A percentile compares a stretch with the other conserved stretches of the same genome.
Evolutionary conservation across 1,139 yeast species (phyloP).

Genomic region (Debaryomyces udenii): DNA sequence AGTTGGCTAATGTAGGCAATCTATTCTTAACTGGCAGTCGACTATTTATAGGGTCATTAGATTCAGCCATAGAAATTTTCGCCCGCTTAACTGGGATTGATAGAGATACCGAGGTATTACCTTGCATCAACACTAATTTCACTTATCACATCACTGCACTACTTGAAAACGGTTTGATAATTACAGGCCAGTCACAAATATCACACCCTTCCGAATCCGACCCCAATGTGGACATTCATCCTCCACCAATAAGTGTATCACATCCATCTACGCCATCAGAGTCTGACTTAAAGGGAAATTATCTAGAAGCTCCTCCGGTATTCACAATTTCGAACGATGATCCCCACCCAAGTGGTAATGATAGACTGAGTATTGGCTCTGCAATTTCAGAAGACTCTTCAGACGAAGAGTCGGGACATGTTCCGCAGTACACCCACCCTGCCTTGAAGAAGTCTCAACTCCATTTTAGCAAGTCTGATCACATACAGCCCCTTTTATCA

Average conservation of each 20-base stretch:
- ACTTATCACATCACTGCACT: slow-evolving; percentile 85
- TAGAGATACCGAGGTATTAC: slow-evolving; percentile 60
- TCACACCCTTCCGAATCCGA: slow-evolving; percentile 68
- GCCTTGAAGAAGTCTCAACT: slow-evolving; percentile 74
- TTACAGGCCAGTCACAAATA: slow-evolving; percentile 94
- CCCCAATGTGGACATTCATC: slow-evolving; percentile 19
- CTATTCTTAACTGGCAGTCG: slow-evolving; percentile 82
- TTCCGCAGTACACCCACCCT: slow-evolving; percentile 80
- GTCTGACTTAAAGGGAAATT: slow-evolving; percentile 16
- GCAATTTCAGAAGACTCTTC: slow-evolving; percentile 28
- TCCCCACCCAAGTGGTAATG: slow-evolving; percentile 12
- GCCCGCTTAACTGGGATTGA: slow-evolving; percentile 68
- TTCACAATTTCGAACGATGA: slow-evolving; percentile 1
- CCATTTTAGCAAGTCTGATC: slow-evolving; percentile 62
- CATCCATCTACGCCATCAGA: slow-evolving; percentile 42
- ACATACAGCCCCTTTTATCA: slow-evolving; percentile 63
- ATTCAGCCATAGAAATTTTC: slow-evolving; percentile 78
- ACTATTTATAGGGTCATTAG: slow-evolving; percentile 79
- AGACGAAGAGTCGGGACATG: slow-evolving; percentile 57
- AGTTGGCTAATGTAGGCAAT: slow-evolving; percentile 84
- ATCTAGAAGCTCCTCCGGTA: slow-evolving; percentile 19
- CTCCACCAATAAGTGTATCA: slow-evolving; percentile 35
- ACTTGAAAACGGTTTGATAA: slow-evolving; percentile 66
- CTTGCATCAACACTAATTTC: slow-evolving; percentile 83
- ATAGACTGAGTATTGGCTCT: slow-evolving; percentile 11